These are phyloP conservation scores for Geum urbanum DNA, from an alignment of 306 rosid genomes.

Conservation along the genomic window DNA sequence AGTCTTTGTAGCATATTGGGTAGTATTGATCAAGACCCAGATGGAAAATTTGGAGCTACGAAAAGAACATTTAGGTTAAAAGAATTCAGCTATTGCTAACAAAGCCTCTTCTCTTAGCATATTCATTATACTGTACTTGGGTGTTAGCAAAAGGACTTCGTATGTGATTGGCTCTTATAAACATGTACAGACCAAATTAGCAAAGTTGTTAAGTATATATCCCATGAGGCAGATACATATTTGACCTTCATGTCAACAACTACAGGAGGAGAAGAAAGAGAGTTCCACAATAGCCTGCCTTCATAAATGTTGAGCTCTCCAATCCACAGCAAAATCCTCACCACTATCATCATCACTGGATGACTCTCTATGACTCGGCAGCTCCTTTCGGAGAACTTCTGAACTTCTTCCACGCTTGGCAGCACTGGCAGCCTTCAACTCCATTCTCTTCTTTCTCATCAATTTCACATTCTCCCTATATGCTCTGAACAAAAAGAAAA, in stretches of 20 bases:
- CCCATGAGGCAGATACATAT: neutral
- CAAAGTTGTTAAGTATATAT: too few species aligned
- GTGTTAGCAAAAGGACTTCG: too few species aligned
- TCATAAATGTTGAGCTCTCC: conserved; percentile 94
- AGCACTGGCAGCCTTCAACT: conserved; percentile 49
- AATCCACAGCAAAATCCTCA: conserved; percentile 74
- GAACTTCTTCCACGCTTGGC: conserved; percentile 42
- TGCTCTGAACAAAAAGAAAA: conserved; percentile 36
- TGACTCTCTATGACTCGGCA: conserved; percentile 45
- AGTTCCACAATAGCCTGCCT: conserved; percentile 8
- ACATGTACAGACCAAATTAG: too few species aligned
- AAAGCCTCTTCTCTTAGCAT: too few species aligned
- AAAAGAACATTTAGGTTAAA: too few species aligned
- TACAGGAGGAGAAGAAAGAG: neutral
- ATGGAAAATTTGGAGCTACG: too few species aligned
- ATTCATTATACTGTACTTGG: too few species aligned
- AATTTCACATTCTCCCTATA: conserved; percentile 59
- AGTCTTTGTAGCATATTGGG: too few species aligned
- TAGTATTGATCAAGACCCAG: too few species aligned
- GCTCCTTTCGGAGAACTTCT: conserved; percentile 31
- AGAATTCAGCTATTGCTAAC: too few species aligned
- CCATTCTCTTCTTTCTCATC: conserved; percentile 72
- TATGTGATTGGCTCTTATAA: too few species aligned
- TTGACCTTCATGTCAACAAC: neutral
- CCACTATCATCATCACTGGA: conserved; percentile 71